Evolutionary conservation across 495 filamentous ascomycete species (phyloP).

Genomic region (Margaritispora aquatica): DNA sequence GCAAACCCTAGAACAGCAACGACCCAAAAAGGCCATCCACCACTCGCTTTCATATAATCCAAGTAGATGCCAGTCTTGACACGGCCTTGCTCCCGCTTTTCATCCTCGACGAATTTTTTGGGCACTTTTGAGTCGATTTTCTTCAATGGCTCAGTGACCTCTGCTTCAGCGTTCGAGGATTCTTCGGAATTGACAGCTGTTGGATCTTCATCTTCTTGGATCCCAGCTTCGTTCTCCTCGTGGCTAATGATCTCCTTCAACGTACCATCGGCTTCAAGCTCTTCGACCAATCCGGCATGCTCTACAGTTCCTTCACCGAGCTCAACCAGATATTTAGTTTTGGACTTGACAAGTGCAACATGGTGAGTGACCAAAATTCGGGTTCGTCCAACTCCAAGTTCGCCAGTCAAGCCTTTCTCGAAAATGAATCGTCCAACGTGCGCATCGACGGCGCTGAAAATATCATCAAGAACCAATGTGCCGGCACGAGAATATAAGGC

Average conservation of each 20-base stretch:
- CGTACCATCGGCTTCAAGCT: slow-evolving; percentile 41
- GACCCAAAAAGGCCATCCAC: slow-evolving; percentile 57
- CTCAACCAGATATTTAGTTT: slow-evolving; percentile 63
- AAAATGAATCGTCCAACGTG: slow-evolving; percentile 76
- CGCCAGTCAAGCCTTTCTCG: slow-evolving; percentile 62
- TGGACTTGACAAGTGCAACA: slow-evolving; percentile 60
- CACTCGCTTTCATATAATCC: slow-evolving; percentile 58
- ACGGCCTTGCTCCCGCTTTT: slow-evolving; percentile 58
- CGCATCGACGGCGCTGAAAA: slow-evolving; percentile 69
- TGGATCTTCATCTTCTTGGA: slow-evolving; percentile 36
- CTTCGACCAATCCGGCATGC: slow-evolving; percentile 52
- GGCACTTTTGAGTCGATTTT: slow-evolving; percentile 33
- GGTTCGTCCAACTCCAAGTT: slow-evolving; percentile 61
- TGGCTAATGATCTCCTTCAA: slow-evolving; percentile 47
- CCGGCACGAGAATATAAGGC: slow-evolving; percentile 77
- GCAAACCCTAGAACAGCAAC: slow-evolving; percentile 46
- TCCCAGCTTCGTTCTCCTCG: slow-evolving; percentile 38
- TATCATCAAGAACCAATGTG: slow-evolving; percentile 76
- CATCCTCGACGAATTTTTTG: slow-evolving; percentile 70
- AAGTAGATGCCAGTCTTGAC: slow-evolving; percentile 58
- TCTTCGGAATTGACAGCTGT: slow-evolving; percentile 42
- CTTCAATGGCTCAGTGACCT: slow-evolving; percentile 27
- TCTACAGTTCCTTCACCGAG: slow-evolving; percentile 61
- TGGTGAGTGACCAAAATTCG: slow-evolving; percentile 81
- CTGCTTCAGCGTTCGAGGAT: slow-evolving; percentile 19